Percentiles rank a stretch among this genome's conserved stretches.
phyloP scores from a whole-genome alignment of 1,284 basidiomycete species.

The Exsudoporus floridanus region DNA sequence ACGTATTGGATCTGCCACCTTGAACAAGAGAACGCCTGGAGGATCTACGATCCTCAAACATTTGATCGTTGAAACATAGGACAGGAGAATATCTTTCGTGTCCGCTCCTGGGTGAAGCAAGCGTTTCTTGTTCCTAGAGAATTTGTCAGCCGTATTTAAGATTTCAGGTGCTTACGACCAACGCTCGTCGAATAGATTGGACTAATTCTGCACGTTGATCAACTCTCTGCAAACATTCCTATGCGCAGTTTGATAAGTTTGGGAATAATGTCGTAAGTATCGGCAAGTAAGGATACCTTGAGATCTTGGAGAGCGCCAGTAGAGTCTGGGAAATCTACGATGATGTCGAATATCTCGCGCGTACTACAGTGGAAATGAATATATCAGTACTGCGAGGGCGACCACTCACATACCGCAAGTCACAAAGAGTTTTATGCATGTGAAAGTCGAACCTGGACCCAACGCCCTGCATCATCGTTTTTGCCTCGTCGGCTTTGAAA shows the following conservation, averaged over 20 bases:
- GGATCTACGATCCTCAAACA: slow-evolving; percentile 90
- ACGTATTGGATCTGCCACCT: slow-evolving; percentile 88
- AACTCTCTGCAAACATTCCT: slow-evolving; percentile 78
- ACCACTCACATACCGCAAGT: slow-evolving; percentile 64
- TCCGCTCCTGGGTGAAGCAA: slow-evolving; percentile 95
- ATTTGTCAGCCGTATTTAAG: slow-evolving; percentile 5
- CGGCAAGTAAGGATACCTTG: slow-evolving; percentile 47
- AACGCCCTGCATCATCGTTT: slow-evolving; percentile 73
- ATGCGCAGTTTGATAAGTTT: not conserved
- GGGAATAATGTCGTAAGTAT: not conserved
- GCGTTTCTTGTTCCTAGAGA: slow-evolving; percentile 73
- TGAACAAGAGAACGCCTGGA: slow-evolving; percentile 86
- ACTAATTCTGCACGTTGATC: slow-evolving; percentile 76
- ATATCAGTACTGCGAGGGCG: not conserved
- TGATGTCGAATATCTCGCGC: slow-evolving; percentile 92
- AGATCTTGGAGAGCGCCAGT: slow-evolving; percentile 85
- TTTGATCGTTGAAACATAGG: slow-evolving; percentile 95
- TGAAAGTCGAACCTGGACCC: slow-evolving; percentile 89
- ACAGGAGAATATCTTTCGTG: slow-evolving; percentile 86
- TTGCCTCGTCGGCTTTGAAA: slow-evolving; percentile 62
- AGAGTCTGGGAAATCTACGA: slow-evolving; percentile 91
- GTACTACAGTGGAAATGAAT: slow-evolving; percentile 51
- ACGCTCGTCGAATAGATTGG: slow-evolving; percentile 69
- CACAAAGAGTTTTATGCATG: slow-evolving; percentile 84
- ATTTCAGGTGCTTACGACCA: slow-evolving; percentile 24